Base-by-base conservation (phyloP, 768 basidiomycete species). In the Macrolepiota fuliginosa region DNA sequence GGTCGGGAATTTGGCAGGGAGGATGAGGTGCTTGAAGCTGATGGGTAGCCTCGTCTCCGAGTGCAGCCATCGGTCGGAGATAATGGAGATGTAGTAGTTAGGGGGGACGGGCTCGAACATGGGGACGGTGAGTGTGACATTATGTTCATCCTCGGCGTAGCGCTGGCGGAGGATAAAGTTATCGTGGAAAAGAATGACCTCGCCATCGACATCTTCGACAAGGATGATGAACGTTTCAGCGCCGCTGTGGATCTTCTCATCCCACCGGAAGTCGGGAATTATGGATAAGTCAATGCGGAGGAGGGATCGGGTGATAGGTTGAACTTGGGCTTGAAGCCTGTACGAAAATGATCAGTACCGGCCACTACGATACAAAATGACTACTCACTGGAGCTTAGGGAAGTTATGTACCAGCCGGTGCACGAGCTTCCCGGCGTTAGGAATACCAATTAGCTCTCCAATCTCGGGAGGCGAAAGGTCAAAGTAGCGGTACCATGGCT, bases 41-140 rank as follows among this genome's bases (percentile, higher is more conserved):
- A 98, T 91, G 0, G 97, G 96, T 0, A 98, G 79, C 11, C 94
- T 87, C 0, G 96, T 98, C 75, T 98, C 95, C 1, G 95, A 85
- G 66, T 98, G 96, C 39, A 98, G 69, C 96, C 97, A 99, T 36
- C 93, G 85, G 70, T 99, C 96, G 2, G 96, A 96, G 63, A 96
- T 84, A 60, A 98, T 79, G 6, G 92, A 94, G 70, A 99, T 94
- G 73, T 94, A 98, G 78, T 98, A 98, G 73, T 98, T 98, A 1
- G 97, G 97, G 19, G 97, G 96, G 13, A 97, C 90, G 0, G 97
- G 96, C 69, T 98, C 96, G 68, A 90, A 93, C 86, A 99, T 96
- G 0, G 95, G 94, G 1, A 98, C 93, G 0, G 93, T 97, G 64
- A 99, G 83, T 0, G 95, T 95, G 54, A 99, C 86, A 65, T 87